Evolutionary conservation across 1,284 basidiomycete genomes (phyloP), one percentile per base, ranked within the genome.

Genomic region (Naganishia cerealis): DNA sequence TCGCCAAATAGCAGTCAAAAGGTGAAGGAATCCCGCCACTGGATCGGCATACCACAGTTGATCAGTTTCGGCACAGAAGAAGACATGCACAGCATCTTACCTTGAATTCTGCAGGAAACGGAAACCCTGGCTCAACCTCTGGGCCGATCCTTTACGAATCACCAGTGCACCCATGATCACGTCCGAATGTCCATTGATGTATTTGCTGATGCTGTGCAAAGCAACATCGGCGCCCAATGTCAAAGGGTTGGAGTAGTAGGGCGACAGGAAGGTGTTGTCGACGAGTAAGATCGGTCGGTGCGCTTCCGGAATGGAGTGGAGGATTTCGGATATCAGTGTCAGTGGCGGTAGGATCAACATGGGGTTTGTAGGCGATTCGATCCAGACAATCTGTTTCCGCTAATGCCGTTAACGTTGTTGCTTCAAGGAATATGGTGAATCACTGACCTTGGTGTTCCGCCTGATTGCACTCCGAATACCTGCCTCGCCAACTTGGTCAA

Each of bases 341-440:
- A 85, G 78, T 10, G 83, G 83, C 2, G 77, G 78, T 43, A 85
- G 77, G 18, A 81, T 78, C 13, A 98, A 87, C 0, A 92, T 92
- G 0, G 95, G 95, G 81, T 98, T 98, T 16, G 94, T 97, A 0
- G 94, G 95, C 0, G 91, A 86, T 81, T 99, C 94, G 76, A 97
- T 87, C 94, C 94, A 98, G 68, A 99, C 86, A n/a, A 98, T 84
- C 90, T 94, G 72, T 3, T 57, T 39, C 16, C 33, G 40, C 24
- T 16, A 56, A 4, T 7, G 18, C n/a, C 16, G 29, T 12, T 9
- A 39, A 3, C 18, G 53, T n/a, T 43, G 8, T 36, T 3, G n/a
- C n/a, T 46, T 50, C n/a, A 6, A 24, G 40, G 8, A 13, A 12
- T 9, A 33, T 50, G 13, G 24, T 55, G 46, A 38, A 46, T 3